phyloP scores from a whole-genome alignment of 164 flowering plant genomes.

The Kalanchoe fedtschenkoi region DNA sequence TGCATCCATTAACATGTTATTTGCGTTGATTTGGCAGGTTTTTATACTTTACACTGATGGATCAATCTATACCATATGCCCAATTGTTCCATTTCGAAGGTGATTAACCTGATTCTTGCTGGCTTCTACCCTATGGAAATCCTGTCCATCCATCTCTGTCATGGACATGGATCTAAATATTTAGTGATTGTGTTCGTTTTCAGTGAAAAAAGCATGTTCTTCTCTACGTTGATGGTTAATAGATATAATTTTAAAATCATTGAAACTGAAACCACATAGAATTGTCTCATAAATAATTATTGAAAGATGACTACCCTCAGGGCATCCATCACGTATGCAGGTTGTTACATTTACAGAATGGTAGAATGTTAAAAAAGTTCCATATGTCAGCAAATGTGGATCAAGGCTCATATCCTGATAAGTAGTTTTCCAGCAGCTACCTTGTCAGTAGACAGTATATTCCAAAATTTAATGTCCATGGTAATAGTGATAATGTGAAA shows the following conservation, averaged over 20 bases:
- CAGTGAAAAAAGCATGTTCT: background rate
- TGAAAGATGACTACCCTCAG: background rate
- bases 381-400: too few relatives aligned
- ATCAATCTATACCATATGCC: constrained; percentile 73
- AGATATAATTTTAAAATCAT: background rate
- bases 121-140: background rate
- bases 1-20: background rate
- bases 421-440: too few relatives aligned
- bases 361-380: background rate
- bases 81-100: constrained; percentile 97
- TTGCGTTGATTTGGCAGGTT: constrained; percentile 35
- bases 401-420: too few relatives aligned
- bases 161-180: background rate
- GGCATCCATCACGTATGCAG: background rate
- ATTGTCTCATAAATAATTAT: too few relatives aligned
- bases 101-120: constrained; percentile 12
- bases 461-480: background rate
- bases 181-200: background rate
- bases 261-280: too few relatives aligned
- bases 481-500: too few relatives aligned
- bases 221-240: background rate
- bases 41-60: constrained; percentile 81
- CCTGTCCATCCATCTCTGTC: background rate
- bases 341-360: background rate
- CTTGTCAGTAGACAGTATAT: background rate